Percentiles rank a stretch among this genome's conserved stretches.
These are phyloP conservation scores for Oxalis stricta DNA, from an alignment of 441 rosid genomes.

Conservation along the genomic window DNA sequence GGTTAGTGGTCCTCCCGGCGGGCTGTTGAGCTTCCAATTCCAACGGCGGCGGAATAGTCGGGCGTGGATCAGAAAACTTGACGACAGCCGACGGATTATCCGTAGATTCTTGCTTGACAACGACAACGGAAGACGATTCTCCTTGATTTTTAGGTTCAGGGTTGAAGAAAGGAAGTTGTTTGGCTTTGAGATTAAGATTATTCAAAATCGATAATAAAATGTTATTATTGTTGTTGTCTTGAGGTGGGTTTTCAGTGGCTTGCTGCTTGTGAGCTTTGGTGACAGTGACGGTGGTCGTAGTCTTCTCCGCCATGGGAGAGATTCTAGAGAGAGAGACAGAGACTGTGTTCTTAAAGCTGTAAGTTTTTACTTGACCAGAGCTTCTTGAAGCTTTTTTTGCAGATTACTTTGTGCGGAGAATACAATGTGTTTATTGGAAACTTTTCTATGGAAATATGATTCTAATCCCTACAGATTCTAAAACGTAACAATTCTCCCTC, in stretches of 20 bases:
- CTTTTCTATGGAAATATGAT: no score
- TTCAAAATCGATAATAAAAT: slow-evolving; percentile 22
- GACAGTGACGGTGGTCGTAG: slow-evolving; percentile 5
- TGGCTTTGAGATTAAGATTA: slow-evolving; percentile 23
- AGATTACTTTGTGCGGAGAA: no score
- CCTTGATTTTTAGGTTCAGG: slow-evolving; percentile 6
- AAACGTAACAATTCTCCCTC: no score
- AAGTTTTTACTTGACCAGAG: no score
- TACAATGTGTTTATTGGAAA: no score
- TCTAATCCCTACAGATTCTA: no score
- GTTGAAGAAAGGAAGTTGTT: slow-evolving; percentile 26
- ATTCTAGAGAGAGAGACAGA: neutral
- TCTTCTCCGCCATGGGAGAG: slow-evolving; percentile 9
- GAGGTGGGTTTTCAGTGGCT: slow-evolving; percentile 4
- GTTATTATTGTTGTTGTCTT: slow-evolving; percentile 2
- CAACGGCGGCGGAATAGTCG: slow-evolving; percentile 21
- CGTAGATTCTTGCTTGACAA: slow-evolving; percentile 8
- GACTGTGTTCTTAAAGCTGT: neutral
- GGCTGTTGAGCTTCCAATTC: slow-evolving; percentile 38
- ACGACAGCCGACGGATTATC: neutral
- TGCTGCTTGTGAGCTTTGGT: neutral
- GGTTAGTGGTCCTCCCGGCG: slow-evolving; percentile 59
- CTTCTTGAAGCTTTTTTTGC: no score
- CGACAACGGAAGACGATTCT: neutral
- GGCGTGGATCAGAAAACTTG: slow-evolving; percentile 23